phyloP scores from a whole-genome alignment of 352 stramenopile species.

The Phytophthora europaea region DNA sequence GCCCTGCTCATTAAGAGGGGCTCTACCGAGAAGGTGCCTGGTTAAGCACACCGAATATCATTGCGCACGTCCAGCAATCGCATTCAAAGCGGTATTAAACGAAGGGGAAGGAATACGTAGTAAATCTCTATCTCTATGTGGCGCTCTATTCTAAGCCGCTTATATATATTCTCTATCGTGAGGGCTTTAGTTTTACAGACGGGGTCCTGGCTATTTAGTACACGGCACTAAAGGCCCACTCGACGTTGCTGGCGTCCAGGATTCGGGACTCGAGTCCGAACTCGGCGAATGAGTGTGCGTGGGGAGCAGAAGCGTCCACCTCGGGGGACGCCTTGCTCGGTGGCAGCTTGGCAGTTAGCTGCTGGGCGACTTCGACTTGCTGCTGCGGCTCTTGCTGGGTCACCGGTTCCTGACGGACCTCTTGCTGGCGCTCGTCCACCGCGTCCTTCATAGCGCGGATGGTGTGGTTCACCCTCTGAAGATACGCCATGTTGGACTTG shows the following conservation, averaged over 20 bases:
- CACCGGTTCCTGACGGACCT: slow-evolving; percentile 25
- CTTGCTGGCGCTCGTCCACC: slow-evolving; percentile 56
- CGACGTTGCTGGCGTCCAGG: slow-evolving; percentile 58
- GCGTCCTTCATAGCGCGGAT: slow-evolving; percentile 82
- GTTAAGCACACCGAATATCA: not conserved
- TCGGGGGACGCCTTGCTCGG: slow-evolving; percentile 11
- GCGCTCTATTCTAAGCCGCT: slow-evolving; percentile 29
- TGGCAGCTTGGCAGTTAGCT: slow-evolving; percentile 25
- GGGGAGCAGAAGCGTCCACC: slow-evolving; percentile 3
- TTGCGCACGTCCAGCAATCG: not conserved
- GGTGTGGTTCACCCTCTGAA: slow-evolving; percentile 82
- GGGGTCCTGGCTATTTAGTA: slow-evolving; percentile 56
- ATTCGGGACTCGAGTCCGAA: slow-evolving; percentile 73
- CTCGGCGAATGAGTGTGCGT: slow-evolving; percentile 74
- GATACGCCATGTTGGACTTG: slow-evolving; percentile 88
- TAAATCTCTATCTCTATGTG: slow-evolving; percentile 16
- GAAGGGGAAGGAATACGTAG: slow-evolving; percentile 1
- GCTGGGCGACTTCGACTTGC: slow-evolving; percentile 25
- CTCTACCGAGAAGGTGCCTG: not conserved
- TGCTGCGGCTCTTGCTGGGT: slow-evolving; percentile 28
- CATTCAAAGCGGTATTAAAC: not conserved
- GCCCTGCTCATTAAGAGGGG: not conserved
- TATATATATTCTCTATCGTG: slow-evolving; percentile 47
- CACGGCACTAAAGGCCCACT: slow-evolving; percentile 83
- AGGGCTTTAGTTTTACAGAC: slow-evolving; percentile 41